A percentile compares a stretch with the other conserved stretches of the same genome.
phyloP scores from a whole-genome alignment of 495 filamentous ascomycete species.

The Penicillium canariense region DNA sequence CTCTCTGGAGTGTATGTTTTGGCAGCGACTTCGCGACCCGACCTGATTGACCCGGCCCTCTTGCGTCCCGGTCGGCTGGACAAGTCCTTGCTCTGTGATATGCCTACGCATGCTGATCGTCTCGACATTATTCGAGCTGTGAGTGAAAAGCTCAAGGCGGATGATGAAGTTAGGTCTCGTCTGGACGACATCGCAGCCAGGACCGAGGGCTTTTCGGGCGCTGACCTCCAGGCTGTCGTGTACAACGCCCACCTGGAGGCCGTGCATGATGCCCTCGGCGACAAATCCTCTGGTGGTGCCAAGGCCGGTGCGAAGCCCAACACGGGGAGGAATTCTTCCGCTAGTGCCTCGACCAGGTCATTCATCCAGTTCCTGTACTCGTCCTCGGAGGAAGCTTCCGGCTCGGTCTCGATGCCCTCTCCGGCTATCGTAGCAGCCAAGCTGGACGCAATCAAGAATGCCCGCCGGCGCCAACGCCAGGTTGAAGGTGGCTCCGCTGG shows the following conservation, averaged over 20 bases:
- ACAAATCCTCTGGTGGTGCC: slow-evolving; percentile 43
- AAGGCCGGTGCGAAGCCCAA: slow-evolving; percentile 37
- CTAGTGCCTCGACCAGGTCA: slow-evolving; percentile 38
- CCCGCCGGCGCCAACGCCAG: slow-evolving; percentile 59
- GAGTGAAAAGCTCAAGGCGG: slow-evolving; percentile 71
- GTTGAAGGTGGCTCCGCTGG: slow-evolving; percentile 43
- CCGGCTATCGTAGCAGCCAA: slow-evolving; percentile 71
- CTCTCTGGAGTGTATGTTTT: slow-evolving; percentile 93
- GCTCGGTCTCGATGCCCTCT: slow-evolving; percentile 51
- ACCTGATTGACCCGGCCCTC: slow-evolving; percentile 91
- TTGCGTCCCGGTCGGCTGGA: slow-evolving; percentile 86
- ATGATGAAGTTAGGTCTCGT: slow-evolving; percentile 50
- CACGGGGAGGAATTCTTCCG: slow-evolving; percentile 24
- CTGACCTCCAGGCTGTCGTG: slow-evolving; percentile 90
- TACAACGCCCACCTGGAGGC: slow-evolving; percentile 97
- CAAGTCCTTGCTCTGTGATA: slow-evolving; percentile 85
- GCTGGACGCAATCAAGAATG: slow-evolving; percentile 67
- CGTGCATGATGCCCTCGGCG: slow-evolving; percentile 85
- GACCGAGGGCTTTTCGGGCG: slow-evolving; percentile 92
- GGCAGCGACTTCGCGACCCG: slow-evolving; percentile 85
- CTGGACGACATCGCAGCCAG: slow-evolving; percentile 65
- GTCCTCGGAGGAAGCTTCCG: slow-evolving; percentile 49
- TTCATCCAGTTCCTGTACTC: slow-evolving; percentile 87
- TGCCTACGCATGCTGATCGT: slow-evolving; percentile 74
- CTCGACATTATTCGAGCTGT: slow-evolving; percentile 84